Percentiles rank a stretch among this genome's conserved stretches.
These are phyloP conservation scores for Russula lepida DNA, from an alignment of 768 basidiomycete genomes.

Conservation along the genomic window DNA sequence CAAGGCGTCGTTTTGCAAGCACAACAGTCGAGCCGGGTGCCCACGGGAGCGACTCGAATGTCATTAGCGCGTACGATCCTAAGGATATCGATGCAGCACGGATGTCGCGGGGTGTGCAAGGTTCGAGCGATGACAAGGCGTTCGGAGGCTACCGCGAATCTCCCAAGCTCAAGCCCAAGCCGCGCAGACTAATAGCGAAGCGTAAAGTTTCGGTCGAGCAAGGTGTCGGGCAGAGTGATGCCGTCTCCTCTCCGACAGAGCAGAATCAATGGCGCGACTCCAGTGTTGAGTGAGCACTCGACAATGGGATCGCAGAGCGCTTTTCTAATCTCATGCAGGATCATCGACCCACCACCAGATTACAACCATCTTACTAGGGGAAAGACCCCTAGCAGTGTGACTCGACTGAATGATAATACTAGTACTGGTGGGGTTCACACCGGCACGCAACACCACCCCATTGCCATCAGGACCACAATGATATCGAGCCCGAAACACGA, in stretches of 20 bases:
- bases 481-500: background rate
- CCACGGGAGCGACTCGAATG: background rate
- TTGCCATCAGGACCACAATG: background rate
- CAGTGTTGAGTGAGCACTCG: conserved; percentile 11
- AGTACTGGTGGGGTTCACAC: background rate
- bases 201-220: background rate
- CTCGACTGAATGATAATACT: background rate
- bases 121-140: background rate
- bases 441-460: background rate
- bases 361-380: background rate
- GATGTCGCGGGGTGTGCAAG: background rate
- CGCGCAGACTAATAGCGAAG: background rate
- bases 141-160: background rate
- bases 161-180: conserved; percentile 5
- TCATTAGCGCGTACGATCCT: conserved; percentile 1
- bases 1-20: background rate
- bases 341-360: background rate
- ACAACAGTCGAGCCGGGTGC: background rate
- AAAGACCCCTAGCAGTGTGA: background rate
- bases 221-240: background rate
- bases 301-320: background rate
- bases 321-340: conserved; percentile 9
- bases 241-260: background rate
- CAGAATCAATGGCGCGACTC: conserved; percentile 3
- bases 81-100: background rate